phyloP scores from a whole-genome alignment of 2,329 filamentous ascomycete species.

The Cyphellophora attinorum region DNA sequence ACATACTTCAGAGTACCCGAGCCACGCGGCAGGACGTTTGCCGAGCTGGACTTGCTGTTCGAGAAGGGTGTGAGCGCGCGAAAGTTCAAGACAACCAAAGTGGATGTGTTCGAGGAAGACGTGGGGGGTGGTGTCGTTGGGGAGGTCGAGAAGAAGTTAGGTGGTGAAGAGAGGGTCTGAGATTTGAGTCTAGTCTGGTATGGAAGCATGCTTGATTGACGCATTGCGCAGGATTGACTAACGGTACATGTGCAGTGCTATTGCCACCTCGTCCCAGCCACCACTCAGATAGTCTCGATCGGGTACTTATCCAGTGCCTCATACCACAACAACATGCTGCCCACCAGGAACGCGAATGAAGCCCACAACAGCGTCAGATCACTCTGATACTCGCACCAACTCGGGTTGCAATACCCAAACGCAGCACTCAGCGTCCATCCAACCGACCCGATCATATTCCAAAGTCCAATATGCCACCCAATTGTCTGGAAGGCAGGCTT shows the following conservation, averaged over 20 bases:
- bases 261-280: no score
- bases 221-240: no score
- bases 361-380: conserved; percentile 1
- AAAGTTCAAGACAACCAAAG: conserved; percentile 54
- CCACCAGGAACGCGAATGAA: neutral
- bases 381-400: conserved; percentile 1
- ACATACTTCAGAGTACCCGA: conserved; percentile 18
- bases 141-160: neutral
- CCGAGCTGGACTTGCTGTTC: conserved; percentile 73
- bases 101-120: conserved; percentile 44
- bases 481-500: conserved; percentile 45
- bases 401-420: conserved; percentile 28
- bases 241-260: no score
- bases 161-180: no score
- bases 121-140: conserved; percentile 8
- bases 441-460: conserved; percentile 55
- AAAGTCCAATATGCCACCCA: conserved; percentile 59
- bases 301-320: neutral
- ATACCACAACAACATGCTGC: neutral
- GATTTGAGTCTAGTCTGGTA: no score
- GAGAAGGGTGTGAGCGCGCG: conserved; percentile 61
- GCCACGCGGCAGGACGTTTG: conserved; percentile 50
- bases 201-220: no score
- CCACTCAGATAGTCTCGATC: no score
- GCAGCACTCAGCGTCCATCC: conserved; percentile 56